Evolutionary conservation across 176 grass and related monocot species (phyloP), one percentile per base, ranked within the genome.

Genomic region (Tuctoria greenei): DNA sequence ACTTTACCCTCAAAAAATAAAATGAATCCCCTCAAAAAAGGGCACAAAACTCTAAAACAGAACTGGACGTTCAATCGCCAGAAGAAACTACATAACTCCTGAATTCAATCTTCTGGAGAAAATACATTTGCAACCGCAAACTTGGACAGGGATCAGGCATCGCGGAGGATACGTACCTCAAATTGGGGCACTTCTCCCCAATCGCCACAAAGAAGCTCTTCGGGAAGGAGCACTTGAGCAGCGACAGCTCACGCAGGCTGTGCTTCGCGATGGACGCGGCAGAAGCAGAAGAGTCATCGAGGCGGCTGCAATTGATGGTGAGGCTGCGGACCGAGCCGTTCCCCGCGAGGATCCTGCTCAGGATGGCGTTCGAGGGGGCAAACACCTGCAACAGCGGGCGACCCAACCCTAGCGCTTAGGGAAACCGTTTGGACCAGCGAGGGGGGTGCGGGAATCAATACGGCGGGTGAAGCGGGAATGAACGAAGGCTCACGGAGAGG

Each of bases 201-300:
- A 98, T 76, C 23, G 20, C 84, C 50, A 43, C 41, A 73, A 92
- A 94, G 62, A 98, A 79, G 27, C 79, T 79, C 20, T 66, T 65
- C 10, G 91, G 80, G 79, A 94, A 98, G 2, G 78, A 79, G 71
- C 95, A 98, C 52, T 87, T 94, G 8, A 90, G 78, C 63, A 98
- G 75, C 58, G 84, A 79, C 69, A 98, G 91, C 74, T 98, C 89
- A 24, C 65, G 76, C 26, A 98, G 75, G 83, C 78, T 65, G 18
- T 62, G 75, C 83, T 90, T 98, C 2, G 89, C 86, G 55, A 98
- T 92, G 75, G 66, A 46, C 3, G 79, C 64, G 13, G 91, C 37
- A 0, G 89, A 86, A 57, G 91, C 37, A 0, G 89, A 86, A 57
- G 75, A 84, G 82, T 98, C 89, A 65, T 92, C 84, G 14, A 98